Evolutionary conservation across 306 rosid genomes (phyloP), one percentile per base, ranked within the genome.

Genomic region (Cucurbita argyrosperma): DNA sequence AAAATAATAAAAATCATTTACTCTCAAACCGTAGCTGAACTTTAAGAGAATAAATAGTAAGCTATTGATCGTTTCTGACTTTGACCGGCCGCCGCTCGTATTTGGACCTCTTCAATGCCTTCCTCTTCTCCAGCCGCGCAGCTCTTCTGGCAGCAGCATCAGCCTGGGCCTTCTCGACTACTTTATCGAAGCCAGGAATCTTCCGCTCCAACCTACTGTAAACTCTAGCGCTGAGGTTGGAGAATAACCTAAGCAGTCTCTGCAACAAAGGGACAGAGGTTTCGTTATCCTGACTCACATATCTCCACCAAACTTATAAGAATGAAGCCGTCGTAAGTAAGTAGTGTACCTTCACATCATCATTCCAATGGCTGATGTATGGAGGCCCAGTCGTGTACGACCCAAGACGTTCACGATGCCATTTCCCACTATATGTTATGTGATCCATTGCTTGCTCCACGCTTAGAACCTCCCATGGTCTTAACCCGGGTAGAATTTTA

Each of bases 401-500:
- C 79, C 90, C 95, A 75, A 94, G 94, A 37, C 97, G 96, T 57
- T 84, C 90, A 12, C 97, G 94, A 61, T 85, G 86, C 96, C 97
- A 90, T 83, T 86, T 75, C 12, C 92, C 97, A 1, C 77, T 84
- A 61, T 85, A 90, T 51, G 98, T 87, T 78, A 94, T 71, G 50
- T 54, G 90, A 77, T 88, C 87, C 97, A 94, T 94, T 14, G 98
- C 98, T 84, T 94, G 97, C 88, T 94, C 97, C 35, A 94, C 63
- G 62, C 97, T 90, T 45, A 94, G 81, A 84, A 94, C 95, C 85
- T 94, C 96, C 97, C 98, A 94, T 37, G 98, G 98, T 79, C 98
- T 88, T 83, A 94, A 84, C 30, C 95, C 92, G 26, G 98, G 95
- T 71, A 94, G 86, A 57, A 87, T 18, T 74, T 84, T 71, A 47